Evolutionary conservation across 2,329 filamentous ascomycete genomes (phyloP).

Genomic region (Fusarium tanahbumbuense): DNA sequence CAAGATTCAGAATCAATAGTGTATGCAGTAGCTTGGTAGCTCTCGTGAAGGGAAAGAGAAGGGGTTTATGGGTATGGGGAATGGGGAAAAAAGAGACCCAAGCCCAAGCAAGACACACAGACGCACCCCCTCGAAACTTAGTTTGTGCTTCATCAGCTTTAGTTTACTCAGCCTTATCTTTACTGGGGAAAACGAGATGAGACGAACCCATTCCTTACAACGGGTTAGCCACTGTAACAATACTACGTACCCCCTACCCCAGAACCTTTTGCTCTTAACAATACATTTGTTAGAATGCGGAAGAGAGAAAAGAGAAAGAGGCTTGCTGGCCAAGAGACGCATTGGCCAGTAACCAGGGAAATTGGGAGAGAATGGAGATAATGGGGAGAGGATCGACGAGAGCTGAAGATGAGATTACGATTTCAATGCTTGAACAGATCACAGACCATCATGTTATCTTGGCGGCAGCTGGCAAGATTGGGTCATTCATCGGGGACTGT

Average conservation of each 20-base stretch:
- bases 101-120: not conserved
- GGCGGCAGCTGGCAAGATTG: not conserved
- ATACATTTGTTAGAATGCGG: not conserved
- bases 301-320: not conserved
- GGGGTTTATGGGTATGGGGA: not conserved
- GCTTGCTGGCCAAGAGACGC: conserved; percentile 3
- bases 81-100: not conserved
- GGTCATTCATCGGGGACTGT: not conserved
- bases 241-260: conserved; percentile 1
- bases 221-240: not conserved
- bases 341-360: not conserved
- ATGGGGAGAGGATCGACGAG: not conserved
- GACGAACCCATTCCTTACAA: not conserved
- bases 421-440: not conserved
- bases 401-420: conserved; percentile 9
- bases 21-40: conserved; percentile 11
- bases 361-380: not conserved
- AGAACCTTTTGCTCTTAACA: not conserved
- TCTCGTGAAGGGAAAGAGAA: not conserved
- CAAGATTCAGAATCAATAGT: conserved; percentile 4
- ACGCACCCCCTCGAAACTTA: conserved; percentile 1
- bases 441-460: not conserved
- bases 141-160: not conserved
- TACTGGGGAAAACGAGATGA: not conserved
- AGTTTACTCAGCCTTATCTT: conserved; percentile 10